Evolutionary conservation across 805 yeast genomes (phyloP), one percentile per base, ranked within the genome.

Genomic region (Candida pseudofarinosa): DNA sequence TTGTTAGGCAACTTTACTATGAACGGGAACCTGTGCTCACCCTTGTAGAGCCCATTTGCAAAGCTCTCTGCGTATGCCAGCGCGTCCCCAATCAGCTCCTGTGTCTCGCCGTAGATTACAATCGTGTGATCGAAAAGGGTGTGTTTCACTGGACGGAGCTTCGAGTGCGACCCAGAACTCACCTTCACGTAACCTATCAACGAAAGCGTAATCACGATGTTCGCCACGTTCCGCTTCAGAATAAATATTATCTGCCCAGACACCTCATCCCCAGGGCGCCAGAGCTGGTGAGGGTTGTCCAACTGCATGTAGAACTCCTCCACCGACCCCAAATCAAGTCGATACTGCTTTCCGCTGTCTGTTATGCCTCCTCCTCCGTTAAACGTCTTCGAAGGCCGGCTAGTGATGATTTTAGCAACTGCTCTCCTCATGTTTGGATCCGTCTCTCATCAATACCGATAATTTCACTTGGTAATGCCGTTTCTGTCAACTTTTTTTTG

Each of bases 11-110:
- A 71, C 51, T 79, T 83, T 35, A 89, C 85, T 38, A 84, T 78
- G 56, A 89, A 90, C 16, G 96, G 96, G 58, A 90, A 89, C 30
- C 87, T 66, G 62, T 89, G 97, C 56, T 86, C 91, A 34, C 97
- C 97, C 54, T 80, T 79, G 15, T 80, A 76, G n/a, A 85, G 59
- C 0, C 86, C 86, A 44, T 62, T 69, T 13, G 57, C 39, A 42
- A 62, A 60, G 17, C 59, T 65, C n/a, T 48, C 50, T 14, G 14
- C 16, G 10, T 23, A 10, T 7, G 10, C 28, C 6, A 10, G 10
- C 28, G 10, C 28, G 10, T 23, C 28, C 6, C 28, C 28, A 23
- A 23, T 7, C 28, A 23, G 28, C n/a, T 28, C 28, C 15, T 31
- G 46, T 7, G 55, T 43, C 16, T 55, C 62, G 0, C 89, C 89